These are phyloP conservation scores for Peltaster fructicola DNA, from an alignment of 2,329 filamentous ascomycete species.

Conservation along the genomic window DNA sequence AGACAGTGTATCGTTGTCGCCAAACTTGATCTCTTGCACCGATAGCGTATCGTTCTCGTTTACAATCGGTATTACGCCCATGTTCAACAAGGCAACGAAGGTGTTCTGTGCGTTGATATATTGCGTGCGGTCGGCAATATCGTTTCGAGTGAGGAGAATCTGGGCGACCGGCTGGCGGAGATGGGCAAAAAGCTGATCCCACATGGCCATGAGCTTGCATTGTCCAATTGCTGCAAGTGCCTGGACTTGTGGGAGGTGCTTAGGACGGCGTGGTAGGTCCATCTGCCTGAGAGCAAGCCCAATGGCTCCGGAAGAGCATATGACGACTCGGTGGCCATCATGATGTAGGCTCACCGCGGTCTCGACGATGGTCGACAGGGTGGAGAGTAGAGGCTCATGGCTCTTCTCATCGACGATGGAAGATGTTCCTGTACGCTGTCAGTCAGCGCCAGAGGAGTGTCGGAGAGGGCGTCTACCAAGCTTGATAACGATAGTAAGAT, in stretches of 20 bases:
- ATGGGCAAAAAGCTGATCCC: conserved; percentile 83
- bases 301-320: conserved; percentile 94
- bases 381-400: conserved; percentile 82
- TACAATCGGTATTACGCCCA: conserved; percentile 95
- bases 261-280: conserved; percentile 73
- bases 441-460: conserved; percentile 1
- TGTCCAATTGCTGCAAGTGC: conserved; percentile 92
- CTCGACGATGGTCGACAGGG: conserved; percentile 81
- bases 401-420: conserved; percentile 97
- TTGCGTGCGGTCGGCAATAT: conserved; percentile 89
- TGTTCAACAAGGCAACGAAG: conserved; percentile 70
- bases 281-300: conserved; percentile 82
- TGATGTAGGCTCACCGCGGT: conserved; percentile 74
- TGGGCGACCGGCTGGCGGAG: conserved; percentile 83
- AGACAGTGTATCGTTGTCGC: conserved; percentile 93
- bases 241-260: conserved; percentile 78
- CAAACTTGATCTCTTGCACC: conserved; percentile 97
- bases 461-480: conserved; percentile 39
- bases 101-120: conserved; percentile 97
- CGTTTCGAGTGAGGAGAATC: conserved; percentile 82
- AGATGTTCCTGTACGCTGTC: conserved; percentile 54
- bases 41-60: conserved; percentile 97
- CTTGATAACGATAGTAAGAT: conserved; percentile 70
- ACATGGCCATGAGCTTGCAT: conserved; percentile 83
- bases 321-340: conserved; percentile 84